These are phyloP conservation scores for Paratrypanosoma confusum DNA, from an alignment of 208 protist genomes.

Conservation along the genomic window DNA sequence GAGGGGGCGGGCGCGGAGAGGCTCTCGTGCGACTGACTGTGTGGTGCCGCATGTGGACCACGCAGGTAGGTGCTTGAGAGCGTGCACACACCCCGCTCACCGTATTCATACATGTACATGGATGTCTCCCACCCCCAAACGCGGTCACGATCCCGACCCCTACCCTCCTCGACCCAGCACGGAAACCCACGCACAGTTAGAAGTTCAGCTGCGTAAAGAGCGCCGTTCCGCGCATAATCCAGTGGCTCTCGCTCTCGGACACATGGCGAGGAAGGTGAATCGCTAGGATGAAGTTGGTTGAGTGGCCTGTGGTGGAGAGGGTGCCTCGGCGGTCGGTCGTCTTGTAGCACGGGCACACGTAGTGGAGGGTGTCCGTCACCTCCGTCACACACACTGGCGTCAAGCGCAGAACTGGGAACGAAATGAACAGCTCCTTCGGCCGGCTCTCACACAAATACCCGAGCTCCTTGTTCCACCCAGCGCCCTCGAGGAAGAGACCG, in stretches of 20 bases:
- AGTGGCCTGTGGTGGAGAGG: slow-evolving; percentile 96
- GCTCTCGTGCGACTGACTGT: no score
- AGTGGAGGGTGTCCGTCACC: slow-evolving; percentile 39
- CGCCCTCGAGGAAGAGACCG: slow-evolving; percentile 85
- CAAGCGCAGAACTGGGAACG: slow-evolving; percentile 77
- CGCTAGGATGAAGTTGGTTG: slow-evolving; percentile 95
- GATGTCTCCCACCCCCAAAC: no score
- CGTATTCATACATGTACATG: no score
- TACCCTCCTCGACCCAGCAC: neutral
- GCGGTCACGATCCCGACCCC: neutral
- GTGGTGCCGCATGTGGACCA: no score
- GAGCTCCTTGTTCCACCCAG: slow-evolving; percentile 61
- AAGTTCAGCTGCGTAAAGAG: slow-evolving; percentile 88
- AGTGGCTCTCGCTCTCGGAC: slow-evolving; percentile 66
- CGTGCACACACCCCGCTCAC: no score
- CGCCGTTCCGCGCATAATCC: slow-evolving; percentile 83
- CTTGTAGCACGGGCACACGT: slow-evolving; percentile 94
- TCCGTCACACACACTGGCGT: slow-evolving; percentile 43
- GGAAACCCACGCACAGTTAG: slow-evolving; percentile 13
- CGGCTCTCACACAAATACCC: slow-evolving; percentile 74
- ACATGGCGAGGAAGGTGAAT: slow-evolving; percentile 73
- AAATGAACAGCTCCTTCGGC: slow-evolving; percentile 85
- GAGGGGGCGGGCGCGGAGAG: no score
- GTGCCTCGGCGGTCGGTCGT: slow-evolving; percentile 89
- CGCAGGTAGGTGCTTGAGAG: no score